These are phyloP conservation scores for Whalleya microplaca DNA, from an alignment of 2,329 filamentous ascomycete genomes.

Conservation along the genomic window DNA sequence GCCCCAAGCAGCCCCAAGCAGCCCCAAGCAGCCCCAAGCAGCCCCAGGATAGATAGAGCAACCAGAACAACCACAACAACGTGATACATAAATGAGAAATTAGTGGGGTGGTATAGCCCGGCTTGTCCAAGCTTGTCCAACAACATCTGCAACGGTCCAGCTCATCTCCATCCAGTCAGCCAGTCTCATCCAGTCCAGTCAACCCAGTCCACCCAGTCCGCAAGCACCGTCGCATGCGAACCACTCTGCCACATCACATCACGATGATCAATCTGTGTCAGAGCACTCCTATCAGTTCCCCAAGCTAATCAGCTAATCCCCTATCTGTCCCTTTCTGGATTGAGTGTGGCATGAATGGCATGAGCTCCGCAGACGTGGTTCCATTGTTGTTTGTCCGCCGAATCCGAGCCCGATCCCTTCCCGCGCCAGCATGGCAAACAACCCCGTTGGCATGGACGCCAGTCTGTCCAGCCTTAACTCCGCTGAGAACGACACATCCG, in stretches of 20 bases:
- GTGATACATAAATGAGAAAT: conserved; percentile 3
- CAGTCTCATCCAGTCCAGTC: conserved; percentile 17
- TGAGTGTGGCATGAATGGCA: conserved; percentile 32
- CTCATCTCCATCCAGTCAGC: too few species aligned
- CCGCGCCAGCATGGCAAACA: conserved; percentile 33
- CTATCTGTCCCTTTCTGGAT: conserved; percentile 26
- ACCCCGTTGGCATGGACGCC: conserved; percentile 35
- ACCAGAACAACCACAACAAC: too few species aligned
- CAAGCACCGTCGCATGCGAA: conserved; percentile 28
- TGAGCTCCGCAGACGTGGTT: conserved; percentile 33
- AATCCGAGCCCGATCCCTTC: conserved; percentile 17
- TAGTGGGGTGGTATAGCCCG: conserved; percentile 13
- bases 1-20: too few species aligned
- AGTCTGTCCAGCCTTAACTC: conserved; percentile 39
- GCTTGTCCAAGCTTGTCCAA: too few species aligned
- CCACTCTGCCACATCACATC: conserved; percentile 28
- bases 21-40: too few species aligned
- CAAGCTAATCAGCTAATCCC: conserved; percentile 36
- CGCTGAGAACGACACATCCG: conserved; percentile 37
- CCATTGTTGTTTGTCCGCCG: conserved; percentile 29
- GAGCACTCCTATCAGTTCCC: conserved; percentile 27
- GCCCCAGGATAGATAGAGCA: conserved; percentile 8
- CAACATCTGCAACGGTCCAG: conserved; percentile 9
- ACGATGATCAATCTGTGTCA: conserved; percentile 35
- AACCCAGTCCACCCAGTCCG: neutral